Evolutionary conservation across 495 filamentous ascomycete species (phyloP).

Genomic region (Podospora fimiseda): DNA sequence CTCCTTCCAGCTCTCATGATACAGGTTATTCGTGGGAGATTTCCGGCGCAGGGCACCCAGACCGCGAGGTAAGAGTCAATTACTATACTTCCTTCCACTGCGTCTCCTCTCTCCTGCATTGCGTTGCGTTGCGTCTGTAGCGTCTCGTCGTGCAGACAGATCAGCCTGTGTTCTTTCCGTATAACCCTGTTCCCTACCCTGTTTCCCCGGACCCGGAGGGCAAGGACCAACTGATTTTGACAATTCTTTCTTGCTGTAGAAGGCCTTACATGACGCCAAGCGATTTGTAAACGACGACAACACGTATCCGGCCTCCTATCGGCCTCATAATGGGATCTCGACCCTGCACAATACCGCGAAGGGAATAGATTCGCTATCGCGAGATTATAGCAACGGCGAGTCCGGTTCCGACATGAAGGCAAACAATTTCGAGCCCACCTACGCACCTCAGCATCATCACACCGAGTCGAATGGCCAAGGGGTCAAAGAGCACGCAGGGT

Average conservation of each 20-base stretch:
- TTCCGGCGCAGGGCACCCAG: constrained; percentile 30
- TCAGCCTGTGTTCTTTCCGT: not conserved
- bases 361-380: constrained; percentile 10
- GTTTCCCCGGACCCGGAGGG: not conserved
- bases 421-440: constrained; percentile 11
- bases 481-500: constrained; percentile 48
- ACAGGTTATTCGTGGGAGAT: constrained; percentile 47
- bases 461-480: constrained; percentile 40
- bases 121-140: not conserved
- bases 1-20: constrained; percentile 47
- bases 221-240: not conserved
- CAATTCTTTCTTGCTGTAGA: constrained; percentile 9
- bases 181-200: not conserved
- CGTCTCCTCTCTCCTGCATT: not conserved
- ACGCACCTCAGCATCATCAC: constrained; percentile 17
- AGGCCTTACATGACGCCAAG: constrained; percentile 17
- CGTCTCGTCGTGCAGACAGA: not conserved
- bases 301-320: constrained; percentile 10
- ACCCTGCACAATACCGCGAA: constrained; percentile 9
- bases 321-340: constrained; percentile 32
- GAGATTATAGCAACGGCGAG: constrained; percentile 16
- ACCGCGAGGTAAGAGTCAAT: constrained; percentile 26
- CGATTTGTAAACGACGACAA: constrained; percentile 12
- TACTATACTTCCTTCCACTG: not conserved
- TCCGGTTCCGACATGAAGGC: constrained; percentile 13